Base-by-base conservation (phyloP, 805 yeast species). In the Candida argentea region DNA sequence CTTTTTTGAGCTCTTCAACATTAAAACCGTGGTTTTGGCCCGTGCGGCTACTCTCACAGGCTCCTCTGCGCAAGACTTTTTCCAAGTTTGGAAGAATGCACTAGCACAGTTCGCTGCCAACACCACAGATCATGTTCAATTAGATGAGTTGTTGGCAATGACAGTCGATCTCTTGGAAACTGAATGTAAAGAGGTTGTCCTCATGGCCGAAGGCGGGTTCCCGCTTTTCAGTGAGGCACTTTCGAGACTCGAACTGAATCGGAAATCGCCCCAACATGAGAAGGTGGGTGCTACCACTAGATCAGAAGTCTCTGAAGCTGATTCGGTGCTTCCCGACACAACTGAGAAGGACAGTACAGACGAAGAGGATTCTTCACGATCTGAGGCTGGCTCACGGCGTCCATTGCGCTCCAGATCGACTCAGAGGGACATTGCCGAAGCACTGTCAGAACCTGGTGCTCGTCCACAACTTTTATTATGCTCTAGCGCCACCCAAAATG, bases 1-100 rank as follows among this genome's bases (percentile, higher is more conserved):
- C 31, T 49, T 53, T 27, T 26, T 31, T n/a, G 57, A 55, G 25
- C 20, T 61, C 4, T 30, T 28, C 23, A 34, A 32, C 6, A 34
- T 55, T 26, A 31, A 36, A n/a, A 31, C 31, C 5, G 31, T 35
- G 3, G 33, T 55, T 4, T 28, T 43, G 25, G 28, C 29, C 7
- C 37, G 37, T 14, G 24, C 38, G 10, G 27, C 21, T 8, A 25
- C n/a, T 2, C 27, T 36, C 12, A 35, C 33, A 9, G 46, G 41
- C 2, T 33, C 28, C 16, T 29, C 25, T 4, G 34, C 33, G 12
- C 27, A 34, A 16, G 41, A 40, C 6, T 43, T 50, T 26, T 27
- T 26, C 11, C 35, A 28, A 11, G 20, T 42, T 17, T 50, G 57
- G 56, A 28, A 27, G 11, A 17, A 15, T 1, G 48, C 42, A 27